Evolutionary conservation across 2,329 filamentous ascomycete genomes (phyloP), one percentile per base, ranked within the genome.

Genomic region (Fusarium devonianum): DNA sequence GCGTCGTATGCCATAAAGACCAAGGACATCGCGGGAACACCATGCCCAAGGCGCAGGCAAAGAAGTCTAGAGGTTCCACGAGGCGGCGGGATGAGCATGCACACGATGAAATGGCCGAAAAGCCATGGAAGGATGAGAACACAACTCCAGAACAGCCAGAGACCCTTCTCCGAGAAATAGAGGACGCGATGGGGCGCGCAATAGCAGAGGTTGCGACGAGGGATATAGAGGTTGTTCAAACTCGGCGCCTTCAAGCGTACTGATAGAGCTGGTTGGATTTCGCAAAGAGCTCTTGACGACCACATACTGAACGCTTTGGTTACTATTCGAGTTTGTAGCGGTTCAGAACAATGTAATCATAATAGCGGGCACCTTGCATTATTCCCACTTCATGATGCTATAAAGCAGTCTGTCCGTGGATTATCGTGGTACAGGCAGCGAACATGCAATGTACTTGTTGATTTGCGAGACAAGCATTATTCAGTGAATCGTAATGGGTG

Each of bases 191-290:
- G 18, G 52, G 41, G 17, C 58, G 33, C 28, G 61, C 61, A 2
- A 58, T 64, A 39, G 43, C 49, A 3, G 55, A 53, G 21, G 30
- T 52, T 56, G 43, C 25, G 7, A 29, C 40, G 35, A 12, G 29
- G 23, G 48, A 53, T 21, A 45, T 50, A 18, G 43, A 36, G 5
- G 13, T 19, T 5, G 30, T 44, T 23, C 29, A 5, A 19, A 17
- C 14, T 3, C 11, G 9, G 4, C 19, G 8, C 12, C 17, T 14
- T 3, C 17, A 19, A 1, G n/a, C 10, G 25, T 30, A n/a, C n/a
- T 9, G n/a, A n/a, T n/a, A n/a, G n/a, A n/a, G n/a, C n/a, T n/a
- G n/a, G n/a, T n/a, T n/a, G n/a, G n/a, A n/a, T n/a, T n/a, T n/a
- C n/a, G 23, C 8, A 29, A 11, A 16, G 6, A 10, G 23, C n/a